Evolutionary conservation across 2,329 filamentous ascomycete species (phyloP), one percentile per base, ranked within the genome.

Genomic region (Fusarium virguliforme): DNA sequence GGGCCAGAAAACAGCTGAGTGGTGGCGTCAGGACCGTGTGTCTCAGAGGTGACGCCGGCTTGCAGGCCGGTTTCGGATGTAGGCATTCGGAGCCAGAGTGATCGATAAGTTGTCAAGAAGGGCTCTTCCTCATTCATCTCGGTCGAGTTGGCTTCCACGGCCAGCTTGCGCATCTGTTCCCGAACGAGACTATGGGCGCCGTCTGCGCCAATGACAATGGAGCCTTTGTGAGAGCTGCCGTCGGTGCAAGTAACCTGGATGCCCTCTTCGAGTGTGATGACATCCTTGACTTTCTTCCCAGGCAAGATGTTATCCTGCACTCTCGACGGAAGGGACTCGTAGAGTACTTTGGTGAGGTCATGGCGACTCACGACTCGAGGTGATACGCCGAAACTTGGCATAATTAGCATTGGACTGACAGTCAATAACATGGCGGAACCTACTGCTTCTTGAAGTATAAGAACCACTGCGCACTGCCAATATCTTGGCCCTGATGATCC

Each of bases 41-140:
- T 80, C 63, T 82, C 80, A 13, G 53, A 73, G 3, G 74, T 73
- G 7, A 73, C 61, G 4, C 80, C 79, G 1, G 75, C 54, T 1
- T 57, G 50, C 1, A 75, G 34, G 5, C 61, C 59, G 0, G 71
- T 34, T 18, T 63, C 8, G 4, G 60, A 41, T 0, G 64, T 72
- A 0, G 79, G 78, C 37, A 81, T 73, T 5, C 77, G 77, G n/a
- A 79, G 37, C 80, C 81, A 83, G 40, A 83, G 67, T 9, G 70
- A 77, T 32, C 77, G 68, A 70, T 79, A 83, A 1, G 69, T 76
- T 1, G 78, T 74, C 18, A 78, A 60, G 53, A 75, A 82, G 3
- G 80, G 79, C 4, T 75, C 62, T 55, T 79, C 76, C 0, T 74
- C 70, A 56, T 81, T 76, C 4, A 74, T 50, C 12, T 58, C 32